Base-by-base conservation (phyloP, 768 basidiomycete genomes). In the Lactarius sp. region DNA sequence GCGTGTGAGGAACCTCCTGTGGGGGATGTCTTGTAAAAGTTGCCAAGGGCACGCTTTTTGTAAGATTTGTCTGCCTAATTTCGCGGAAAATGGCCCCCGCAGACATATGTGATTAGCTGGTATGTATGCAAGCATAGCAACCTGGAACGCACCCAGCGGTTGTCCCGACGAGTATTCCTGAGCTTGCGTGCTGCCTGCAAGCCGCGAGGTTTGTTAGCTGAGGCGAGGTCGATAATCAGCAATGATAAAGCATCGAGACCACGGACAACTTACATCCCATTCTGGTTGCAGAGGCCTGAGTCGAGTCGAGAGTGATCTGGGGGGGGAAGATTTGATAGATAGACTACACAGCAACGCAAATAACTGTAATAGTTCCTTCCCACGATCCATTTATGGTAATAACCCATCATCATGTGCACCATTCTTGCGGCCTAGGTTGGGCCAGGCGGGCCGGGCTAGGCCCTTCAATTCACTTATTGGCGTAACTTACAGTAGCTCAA, bases 1-100 rank as follows among this genome's bases (percentile, higher is more conserved):
- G 97, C 97, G 78, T 99, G 97, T 70, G 97, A 98, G 62, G 94
- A 95, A 69, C 97, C 97, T 80, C 94, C 97, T 66, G 97, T 98
- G 52, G 97, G 97, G 37, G 96, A 98, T 73, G 97, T 98, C 83
- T 96, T 97, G 90, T 95, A 99, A 75, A 97, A 86, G 81, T 98
- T 99, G 66, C 97, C 97, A 63, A 99, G 87, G 62, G 97, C 97
- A 74, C 97, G 91, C 80, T 98, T 99, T 87, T 98, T 99, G 83
- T 98, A 99, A 51, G 87, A 80, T 79, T 96, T 96, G 80, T 98
- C 95, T 80, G 96, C 96, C 93, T 96, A 68, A 7, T 14, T 49
- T 59, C n/a, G 55, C 22, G 44, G 13, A 20, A 27, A 59, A 0
- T 46, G 14, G 2, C 20, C 44, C 44, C 46, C 36, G n/a, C 20